Base-by-base conservation (phyloP, 2,329 filamentous ascomycete genomes). In the Diplodia sapinea region DNA sequence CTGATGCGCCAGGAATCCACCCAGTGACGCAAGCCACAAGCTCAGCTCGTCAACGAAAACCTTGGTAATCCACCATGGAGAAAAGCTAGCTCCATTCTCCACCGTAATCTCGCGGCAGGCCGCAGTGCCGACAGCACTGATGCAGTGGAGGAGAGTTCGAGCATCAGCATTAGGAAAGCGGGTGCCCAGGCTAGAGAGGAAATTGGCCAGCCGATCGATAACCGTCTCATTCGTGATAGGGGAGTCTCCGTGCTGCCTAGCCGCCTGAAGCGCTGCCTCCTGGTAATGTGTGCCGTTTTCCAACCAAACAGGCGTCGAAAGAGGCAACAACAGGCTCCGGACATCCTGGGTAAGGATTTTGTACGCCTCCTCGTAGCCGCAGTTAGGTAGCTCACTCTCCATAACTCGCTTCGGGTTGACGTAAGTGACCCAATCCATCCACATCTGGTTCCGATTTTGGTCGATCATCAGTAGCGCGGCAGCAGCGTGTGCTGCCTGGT, bases 31-130 rank as follows among this genome's bases (percentile, higher is more conserved):
- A 72, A 97, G 84, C 85, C 96, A 97, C 68, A 91, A 86, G 61
- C 93, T 88, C 92, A 96, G 96, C 80, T 98, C 94, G 74, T 97
- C 94, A 64, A 97, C 87, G 85, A 94, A 98, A 68, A 94, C 94
- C 77, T 97, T 97, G 3, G 93, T 93, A 68, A 97, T 91, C 92
- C 92, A 95, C 93, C 93, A 96, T 6, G 91, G 89, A n/a, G 91
- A 90, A 74, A 94, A 96, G 74, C 91, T 94, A 75, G 89, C 88
- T 20, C 90, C 91, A 71, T 91, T 89, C 50, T 88, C 85, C 62
- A 95, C 88, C 0, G 92, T 95, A 68, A 96, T 86, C 73, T 96
- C 93, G 66, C 92, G 86, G 82, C 95, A 88, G 20, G 92, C 89
- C 23, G 91, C 88, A 8, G 90, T 92, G 13, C 91, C 90, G 26